A percentile compares a stretch with the other conserved stretches of the same genome.
Conservation (phyloP, 352 stramenopile genomes). For the Globisporangium iwayamae region DNA sequence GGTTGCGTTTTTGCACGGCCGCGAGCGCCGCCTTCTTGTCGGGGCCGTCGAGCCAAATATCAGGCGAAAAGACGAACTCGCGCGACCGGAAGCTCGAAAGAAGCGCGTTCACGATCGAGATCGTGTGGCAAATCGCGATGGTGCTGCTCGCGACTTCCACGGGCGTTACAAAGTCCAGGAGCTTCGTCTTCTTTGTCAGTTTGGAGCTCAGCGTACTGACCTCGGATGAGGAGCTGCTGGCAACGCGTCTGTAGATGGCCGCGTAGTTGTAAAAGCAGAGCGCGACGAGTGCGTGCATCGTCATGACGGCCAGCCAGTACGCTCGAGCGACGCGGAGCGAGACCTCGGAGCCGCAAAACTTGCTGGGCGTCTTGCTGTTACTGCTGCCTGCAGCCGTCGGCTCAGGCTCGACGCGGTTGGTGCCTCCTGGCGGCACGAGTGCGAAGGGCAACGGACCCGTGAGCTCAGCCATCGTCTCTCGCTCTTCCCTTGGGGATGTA, state of each 20-base stretch:
- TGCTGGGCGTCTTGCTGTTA: background rate
- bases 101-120: conserved; percentile 15
- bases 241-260: conserved; percentile 7
- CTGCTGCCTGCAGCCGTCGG: background rate
- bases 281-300: background rate
- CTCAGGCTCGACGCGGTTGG: background rate
- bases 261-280: conserved; percentile 17
- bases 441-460: conserved; percentile 1
- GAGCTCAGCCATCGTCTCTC: background rate
- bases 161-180: conserved; percentile 9
- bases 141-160: conserved; percentile 7
- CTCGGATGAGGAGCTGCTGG: background rate
- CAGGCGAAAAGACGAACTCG: conserved; percentile 17
- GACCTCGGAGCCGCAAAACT: background rate
- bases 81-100: conserved; percentile 14
- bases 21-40: conserved; percentile 11
- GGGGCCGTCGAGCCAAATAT: conserved; percentile 15
- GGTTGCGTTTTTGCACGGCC: conserved; percentile 7
- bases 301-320: conserved; percentile 9
- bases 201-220: background rate
- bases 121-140: conserved; percentile 15
- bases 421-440: background rate
- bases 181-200: background rate
- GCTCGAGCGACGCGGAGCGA: conserved; percentile 7
- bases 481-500: background rate